Evolutionary conservation across 495 filamentous ascomycete genomes (phyloP), one percentile per base, ranked within the genome.

Genomic region (Thozetella sp.): DNA sequence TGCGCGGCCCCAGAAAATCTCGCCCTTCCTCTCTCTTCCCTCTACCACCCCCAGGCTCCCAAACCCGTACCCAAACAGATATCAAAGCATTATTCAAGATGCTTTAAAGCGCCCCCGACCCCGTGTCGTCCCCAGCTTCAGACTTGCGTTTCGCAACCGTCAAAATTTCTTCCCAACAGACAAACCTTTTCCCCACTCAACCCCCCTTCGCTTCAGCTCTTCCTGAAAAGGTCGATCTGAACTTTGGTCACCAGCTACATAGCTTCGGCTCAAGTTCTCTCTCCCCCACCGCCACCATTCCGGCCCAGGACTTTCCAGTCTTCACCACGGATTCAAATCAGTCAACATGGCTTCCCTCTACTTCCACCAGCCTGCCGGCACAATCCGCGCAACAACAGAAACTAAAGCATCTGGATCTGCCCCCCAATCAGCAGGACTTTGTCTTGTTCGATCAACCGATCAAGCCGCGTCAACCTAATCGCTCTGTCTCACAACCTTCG

Each of bases 281-380:
- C 58, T 58, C 62, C 68, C 66, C 59, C 67, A 76, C 79, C 75
- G 72, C 78, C 72, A 79, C 70, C 69, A 83, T 85, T 80, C 68
- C 70, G 67, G 67, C 67, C 57, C 73, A 68, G 80, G 81, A 81
- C 78, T 80, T 76, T 63, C 62, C 70, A 76, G 76, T 81, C 80
- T 83, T 83, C 83, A 85, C 79, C 72, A 85, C 83, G 81, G 80
- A 82, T 82, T 76, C 77, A 50, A 63, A 67, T 66, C 83, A 79
- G 79, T 75, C 76, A 83, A 56, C 76, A 85, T 85, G 83, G 81
- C 79, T 72, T 81, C 81, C 80, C 78, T 80, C 82, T 77, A 83
- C 74, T 82, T 79, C 82, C 63, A 67, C 76, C 67, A 81, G 78
- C 81, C 81, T 77, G 81, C 81, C 80, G 82, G 82, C 81, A 74